Base-by-base conservation (phyloP, 768 basidiomycete genomes). In the Tylopilus vinaceipallidus region DNA sequence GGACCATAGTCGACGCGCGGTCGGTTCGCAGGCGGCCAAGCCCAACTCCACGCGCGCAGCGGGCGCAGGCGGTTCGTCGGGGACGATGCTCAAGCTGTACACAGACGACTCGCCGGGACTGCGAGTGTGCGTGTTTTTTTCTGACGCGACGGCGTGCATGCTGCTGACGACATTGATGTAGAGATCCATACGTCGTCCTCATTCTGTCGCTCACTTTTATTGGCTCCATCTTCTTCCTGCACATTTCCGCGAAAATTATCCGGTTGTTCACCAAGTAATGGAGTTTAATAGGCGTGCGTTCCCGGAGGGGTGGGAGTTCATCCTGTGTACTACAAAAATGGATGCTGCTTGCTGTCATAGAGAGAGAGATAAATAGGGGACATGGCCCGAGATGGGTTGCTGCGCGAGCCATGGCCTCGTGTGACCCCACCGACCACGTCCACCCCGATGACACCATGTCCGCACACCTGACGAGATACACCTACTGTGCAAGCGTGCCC, bases 31-130 rank as follows among this genome's bases (percentile, higher is more conserved):
- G 56, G 84, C 70, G 6, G 64, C 85, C 41, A 83, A 79, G 68
- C 92, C 94, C 22, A 94, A 93, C 66, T 95, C 92, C 1, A 69
- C 86, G 26, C 86, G 95, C 50, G 86, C 93, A 34, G 93, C 95
- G 23, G 94, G 95, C 35, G 93, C 93, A 50, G 97, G 97, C 46
- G 97, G 97, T 47, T 94, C 91, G 32, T 91, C 88, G 50, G 95
- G 92, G 75, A 99, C 97, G 49, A 98, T 99, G 97, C 82, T 99
- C 64, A 93, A 91, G 74, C 79, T 99, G 4, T 98, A 98, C 82
- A 98, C 97, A 33, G 95, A 98, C 67, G 97, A 98, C 66, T 95
- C 95, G 50, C 92, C 91, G 40, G 97, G 97, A 20, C 80, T 99
- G 47, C 84, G 94, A 79, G 92, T 99, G 97, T 98, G 68, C 68